Evolutionary conservation across 208 protist genomes (phyloP), one percentile per base, ranked within the genome.

Genomic region (Leptomonas pyrrhocoris): DNA sequence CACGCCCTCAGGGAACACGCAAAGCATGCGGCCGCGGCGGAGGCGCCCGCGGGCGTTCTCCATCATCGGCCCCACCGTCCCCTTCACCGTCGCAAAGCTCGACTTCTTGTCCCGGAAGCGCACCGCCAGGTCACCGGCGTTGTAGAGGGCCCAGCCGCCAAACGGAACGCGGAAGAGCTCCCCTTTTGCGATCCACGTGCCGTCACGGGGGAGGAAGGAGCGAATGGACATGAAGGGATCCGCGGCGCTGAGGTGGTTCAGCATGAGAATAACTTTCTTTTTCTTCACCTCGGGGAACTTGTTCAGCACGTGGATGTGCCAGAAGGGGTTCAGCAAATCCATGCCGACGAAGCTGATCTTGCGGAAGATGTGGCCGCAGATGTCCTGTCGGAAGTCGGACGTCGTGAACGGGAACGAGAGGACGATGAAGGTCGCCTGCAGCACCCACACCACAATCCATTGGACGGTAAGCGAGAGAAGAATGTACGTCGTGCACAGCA

Each of bases 1-100:
- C 31, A 85, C 73, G 12, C 92, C 92, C 61, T 96, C 92, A 8
- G 92, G 92, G 60, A 94, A 96, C 6, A 96, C 74, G 63, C 84
- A 87, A n/a, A 96, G 76, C 76, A 85, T 85, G 38, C 87, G 91
- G 12, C 88, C 87, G 30, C 88, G 88, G 19, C 83, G 80, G 53
- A 96, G 73, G 57, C 88, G 87, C 34, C 1, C 27, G 9, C 82
- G 79, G 3, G 89, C 87, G 59, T 84, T 66, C 67, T 94, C 83
- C 85, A 96, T 96, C 83, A 94, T 90, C 0, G 82, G 80, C 2
- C 78, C 81, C 0, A 94, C 89, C 18, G 84, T 87, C 18, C 90
- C 92, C 74, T 94, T 95, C 9, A 93, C 79, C 13, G 88, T 93
- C 9, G 84, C 81, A 54, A 93, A 90, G 36, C 90, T 84, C 9